Base-by-base conservation (phyloP, 2,329 filamentous ascomycete genomes). In the Stagonosporopsis tanaceti region DNA sequence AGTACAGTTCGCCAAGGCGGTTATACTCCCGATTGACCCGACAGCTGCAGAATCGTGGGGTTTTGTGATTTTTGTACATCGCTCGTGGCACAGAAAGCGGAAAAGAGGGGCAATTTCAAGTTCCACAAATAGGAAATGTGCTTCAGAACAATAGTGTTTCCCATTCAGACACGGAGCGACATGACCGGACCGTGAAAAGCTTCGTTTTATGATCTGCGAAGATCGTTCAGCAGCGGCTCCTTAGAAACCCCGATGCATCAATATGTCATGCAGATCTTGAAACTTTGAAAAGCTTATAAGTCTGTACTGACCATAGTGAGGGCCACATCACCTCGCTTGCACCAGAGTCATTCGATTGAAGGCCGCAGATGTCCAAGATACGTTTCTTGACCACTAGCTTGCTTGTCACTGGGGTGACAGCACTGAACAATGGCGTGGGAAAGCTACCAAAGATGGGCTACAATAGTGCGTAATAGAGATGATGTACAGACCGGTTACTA, bases 371-470 rank as follows among this genome's bases (percentile, higher is more conserved):
- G 12, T 11, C 3, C 4, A 56, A 37, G 15, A 47, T 57, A 41
- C 42, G 20, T 1, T 32, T 11, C 14, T 7, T 25, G 2, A 11
- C 24, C 6, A n/a, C 40, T 7, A 27, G 15, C 15, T 2, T 44
- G 2, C n/a, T 58, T n/a, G 17, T 46, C 3, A 30, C 27, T 9
- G 22, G 50, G 12, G 27, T 45, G 8, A 12, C 17, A 6, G 50
- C 55, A 24, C 20, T 58, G 25, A 46, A 54, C 5, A 58, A 58
- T 42, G 55, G 50, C 12, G 50, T 58, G 2, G 55, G 50, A 25
- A 58, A 54, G 7, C 20, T 58, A n/a, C 55, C 55, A 6, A 58
- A 58, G 22, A 58, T 58, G 55, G 55, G 55, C 5, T 58, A 58
- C 12, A 58, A 58, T 14, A 58, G 50, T 54, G 27, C 14, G 45